phyloP scores from a whole-genome alignment of 768 basidiomycete species.

The Saitozyma podzolica region DNA sequence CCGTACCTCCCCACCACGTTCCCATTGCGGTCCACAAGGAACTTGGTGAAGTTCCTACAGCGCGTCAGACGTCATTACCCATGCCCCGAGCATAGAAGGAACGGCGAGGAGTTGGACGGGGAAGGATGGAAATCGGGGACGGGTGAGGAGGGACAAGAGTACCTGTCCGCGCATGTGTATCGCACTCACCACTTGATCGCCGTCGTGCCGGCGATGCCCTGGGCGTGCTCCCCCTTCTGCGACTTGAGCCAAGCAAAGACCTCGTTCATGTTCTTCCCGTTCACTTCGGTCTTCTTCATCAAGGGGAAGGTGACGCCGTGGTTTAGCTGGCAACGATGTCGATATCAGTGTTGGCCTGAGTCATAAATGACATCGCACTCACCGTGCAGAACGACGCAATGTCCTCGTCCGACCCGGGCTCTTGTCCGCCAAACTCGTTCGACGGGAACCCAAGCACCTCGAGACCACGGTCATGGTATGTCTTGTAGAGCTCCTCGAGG shows the following conservation, averaged over 20 bases:
- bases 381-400: constrained; percentile 57
- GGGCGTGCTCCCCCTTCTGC: constrained; percentile 59
- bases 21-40: constrained; percentile 76
- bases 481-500: constrained; percentile 75
- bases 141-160: not conserved
- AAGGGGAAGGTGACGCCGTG: constrained; percentile 88
- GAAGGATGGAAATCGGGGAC: not conserved
- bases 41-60: constrained; percentile 55
- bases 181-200: constrained; percentile 47
- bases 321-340: constrained; percentile 57
- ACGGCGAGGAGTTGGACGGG: not conserved
- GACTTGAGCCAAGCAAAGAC: constrained; percentile 81
- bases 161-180: not conserved
- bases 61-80: not conserved
- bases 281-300: constrained; percentile 86
- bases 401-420: constrained; percentile 75
- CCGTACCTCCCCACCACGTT: constrained; percentile 35
- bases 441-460: constrained; percentile 87
- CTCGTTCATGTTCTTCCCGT: constrained; percentile 78
- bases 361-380: constrained; percentile 10
- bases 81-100: not conserved
- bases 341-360: too few species aligned
- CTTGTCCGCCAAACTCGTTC: constrained; percentile 88
- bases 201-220: constrained; percentile 42
- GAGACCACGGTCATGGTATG: constrained; percentile 73